Conservation (phyloP, 192 early-diverging fungal species). For the Fimicolochytrium jonesii region DNA sequence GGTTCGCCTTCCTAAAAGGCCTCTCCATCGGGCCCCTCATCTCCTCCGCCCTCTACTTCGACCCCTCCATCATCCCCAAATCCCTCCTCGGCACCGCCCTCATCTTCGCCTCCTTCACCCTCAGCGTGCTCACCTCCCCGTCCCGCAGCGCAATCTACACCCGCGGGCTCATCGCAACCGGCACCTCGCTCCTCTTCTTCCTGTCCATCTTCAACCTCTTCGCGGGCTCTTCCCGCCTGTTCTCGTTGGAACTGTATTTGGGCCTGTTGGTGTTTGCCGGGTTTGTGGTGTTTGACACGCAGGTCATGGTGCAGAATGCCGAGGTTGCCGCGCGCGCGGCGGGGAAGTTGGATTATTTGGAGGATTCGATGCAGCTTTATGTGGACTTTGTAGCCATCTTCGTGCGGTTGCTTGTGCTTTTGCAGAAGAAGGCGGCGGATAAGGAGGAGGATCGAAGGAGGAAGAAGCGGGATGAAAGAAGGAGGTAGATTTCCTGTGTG, state of each 20-base stretch:
- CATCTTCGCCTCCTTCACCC: slow-evolving; percentile 48
- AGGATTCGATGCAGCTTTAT: slow-evolving; percentile 23
- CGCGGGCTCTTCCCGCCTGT: slow-evolving; percentile 30
- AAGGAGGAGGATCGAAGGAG: slow-evolving; percentile 11
- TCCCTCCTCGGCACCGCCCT: slow-evolving; percentile 39
- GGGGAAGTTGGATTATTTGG: slow-evolving; percentile 7
- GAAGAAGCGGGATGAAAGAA: slow-evolving; percentile 16
- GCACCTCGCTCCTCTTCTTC: slow-evolving; percentile 27
- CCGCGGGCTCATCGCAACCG: slow-evolving; percentile 31
- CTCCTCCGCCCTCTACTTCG: slow-evolving; percentile 13
- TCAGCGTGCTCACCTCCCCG: slow-evolving; percentile 30
- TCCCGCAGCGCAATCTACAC: slow-evolving; percentile 26
- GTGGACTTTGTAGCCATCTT: slow-evolving; percentile 51
- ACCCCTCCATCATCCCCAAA: slow-evolving; percentile 25
- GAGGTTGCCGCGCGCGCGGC: too few species aligned
- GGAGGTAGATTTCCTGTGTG: too few species aligned
- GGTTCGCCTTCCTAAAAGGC: slow-evolving; percentile 22
- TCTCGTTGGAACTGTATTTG: slow-evolving; percentile 45
- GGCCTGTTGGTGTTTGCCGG: slow-evolving; percentile 46
- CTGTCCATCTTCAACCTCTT: slow-evolving; percentile 42
- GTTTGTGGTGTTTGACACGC: slow-evolving; percentile 57
- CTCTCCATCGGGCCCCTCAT: slow-evolving; percentile 28
- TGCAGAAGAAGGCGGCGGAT: slow-evolving; percentile 32
- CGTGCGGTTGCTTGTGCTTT: slow-evolving; percentile 40
- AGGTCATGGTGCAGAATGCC: slow-evolving; percentile 44